Conservation (phyloP, 768 basidiomycete species). For the Termitomyces sp. region DNA sequence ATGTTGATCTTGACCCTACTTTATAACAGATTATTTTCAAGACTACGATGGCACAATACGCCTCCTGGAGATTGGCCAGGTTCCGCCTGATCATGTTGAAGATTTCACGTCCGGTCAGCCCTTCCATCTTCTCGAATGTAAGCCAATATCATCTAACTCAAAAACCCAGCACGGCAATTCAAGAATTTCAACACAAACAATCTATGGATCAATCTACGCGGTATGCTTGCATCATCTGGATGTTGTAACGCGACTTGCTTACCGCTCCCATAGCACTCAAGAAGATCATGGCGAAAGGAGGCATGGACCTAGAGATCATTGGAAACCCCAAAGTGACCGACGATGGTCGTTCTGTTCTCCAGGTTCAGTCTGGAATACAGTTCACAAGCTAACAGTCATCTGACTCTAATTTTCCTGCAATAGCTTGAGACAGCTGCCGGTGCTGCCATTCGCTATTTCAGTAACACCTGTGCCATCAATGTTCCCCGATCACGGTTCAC, state of each 20-base stretch:
- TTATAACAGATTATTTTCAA: conserved; percentile 1
- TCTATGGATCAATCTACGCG: conserved; percentile 39
- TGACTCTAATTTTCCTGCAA: not conserved
- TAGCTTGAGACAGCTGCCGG: conserved; percentile 76
- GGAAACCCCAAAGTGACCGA: conserved; percentile 68
- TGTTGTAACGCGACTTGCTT: not conserved
- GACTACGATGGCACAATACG: conserved; percentile 73
- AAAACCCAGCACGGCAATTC: conserved; percentile 54
- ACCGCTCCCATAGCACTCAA: conserved; percentile 48
- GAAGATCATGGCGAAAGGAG: conserved; percentile 62
- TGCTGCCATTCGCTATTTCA: conserved; percentile 80
- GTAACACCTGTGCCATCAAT: conserved; percentile 70
- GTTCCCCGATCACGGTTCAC: conserved; percentile 81
- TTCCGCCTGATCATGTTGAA: conserved; percentile 73
- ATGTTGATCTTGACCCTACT: not conserved
- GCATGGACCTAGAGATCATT: conserved; percentile 75
- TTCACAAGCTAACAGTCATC: not conserved
- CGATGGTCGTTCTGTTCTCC: conserved; percentile 64
- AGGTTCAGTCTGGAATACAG: conserved; percentile 24
- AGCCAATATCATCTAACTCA: not conserved
- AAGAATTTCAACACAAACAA: conserved; percentile 78
- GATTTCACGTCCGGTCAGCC: conserved; percentile 66
- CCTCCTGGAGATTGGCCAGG: conserved; percentile 79
- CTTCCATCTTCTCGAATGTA: not conserved
- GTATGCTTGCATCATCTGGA: not conserved